phyloP scores from a whole-genome alignment of 2,329 filamentous ascomycete genomes.

The Colletotrichum filicis region DNA sequence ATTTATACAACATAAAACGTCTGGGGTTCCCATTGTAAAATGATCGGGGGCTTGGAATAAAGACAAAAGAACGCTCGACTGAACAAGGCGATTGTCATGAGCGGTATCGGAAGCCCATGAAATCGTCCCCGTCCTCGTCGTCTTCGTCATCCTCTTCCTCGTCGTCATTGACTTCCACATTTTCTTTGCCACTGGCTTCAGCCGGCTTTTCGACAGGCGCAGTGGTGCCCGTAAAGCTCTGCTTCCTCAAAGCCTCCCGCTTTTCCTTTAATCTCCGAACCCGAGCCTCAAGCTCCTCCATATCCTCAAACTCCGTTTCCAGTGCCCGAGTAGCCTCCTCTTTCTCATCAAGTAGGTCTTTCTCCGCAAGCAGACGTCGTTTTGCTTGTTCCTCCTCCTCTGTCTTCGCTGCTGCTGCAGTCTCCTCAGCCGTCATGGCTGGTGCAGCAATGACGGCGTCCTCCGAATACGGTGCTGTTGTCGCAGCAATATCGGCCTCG shows the following conservation, averaged over 20 bases:
- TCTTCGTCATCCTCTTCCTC: constrained; percentile 53
- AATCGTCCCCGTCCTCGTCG: constrained; percentile 64
- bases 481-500: constrained; percentile 79
- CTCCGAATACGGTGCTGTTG: constrained; percentile 48
- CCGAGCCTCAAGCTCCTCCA: constrained; percentile 81
- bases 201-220: constrained; percentile 27
- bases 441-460: constrained; percentile 76
- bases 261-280: constrained; percentile 76
- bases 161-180: constrained; percentile 41
- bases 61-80: not conserved
- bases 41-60: not conserved
- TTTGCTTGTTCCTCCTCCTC: constrained; percentile 62
- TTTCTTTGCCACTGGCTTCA: constrained; percentile 41
- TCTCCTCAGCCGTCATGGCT: constrained; percentile 72
- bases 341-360: constrained; percentile 71
- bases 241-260: constrained; percentile 71
- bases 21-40: not conserved
- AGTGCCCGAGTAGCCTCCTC: constrained; percentile 80
- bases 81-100: constrained; percentile 31
- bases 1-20: constrained; percentile 30
- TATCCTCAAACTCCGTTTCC: constrained; percentile 84
- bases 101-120: constrained; percentile 68
- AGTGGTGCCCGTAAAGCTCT: constrained; percentile 44
- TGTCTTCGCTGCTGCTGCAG: constrained; percentile 64
- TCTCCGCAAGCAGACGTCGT: constrained; percentile 65